These are phyloP conservation scores for Trypanosoma boissoni DNA, from an alignment of 208 protist species.

Conservation along the genomic window DNA sequence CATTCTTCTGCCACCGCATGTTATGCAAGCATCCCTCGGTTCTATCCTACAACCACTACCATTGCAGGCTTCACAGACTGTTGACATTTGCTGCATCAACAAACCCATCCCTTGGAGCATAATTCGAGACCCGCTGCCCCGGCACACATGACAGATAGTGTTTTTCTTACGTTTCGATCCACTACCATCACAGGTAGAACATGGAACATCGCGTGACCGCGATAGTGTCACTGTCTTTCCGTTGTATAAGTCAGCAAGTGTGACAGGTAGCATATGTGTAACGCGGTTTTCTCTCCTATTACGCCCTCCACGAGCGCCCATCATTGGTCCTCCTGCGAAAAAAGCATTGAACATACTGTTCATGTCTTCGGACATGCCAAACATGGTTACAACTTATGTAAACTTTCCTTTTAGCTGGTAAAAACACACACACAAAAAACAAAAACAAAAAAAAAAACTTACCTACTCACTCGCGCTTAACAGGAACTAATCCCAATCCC, in stretches of 20 bases:
- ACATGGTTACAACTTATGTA: conserved; percentile 23
- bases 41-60: conserved; percentile 86
- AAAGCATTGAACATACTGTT: conserved; percentile 32
- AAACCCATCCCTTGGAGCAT: conserved; percentile 93
- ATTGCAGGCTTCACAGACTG: conserved; percentile 86
- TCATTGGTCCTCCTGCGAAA: conserved; percentile 12
- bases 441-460: conserved; percentile 21
- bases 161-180: conserved; percentile 39
- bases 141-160: conserved; percentile 76
- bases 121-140: conserved; percentile 88
- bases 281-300: conserved; percentile 25
- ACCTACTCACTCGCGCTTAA: too few species aligned
- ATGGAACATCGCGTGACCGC: conserved; percentile 42
- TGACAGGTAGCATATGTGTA: conserved; percentile 43
- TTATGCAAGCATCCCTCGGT: conserved; percentile 85
- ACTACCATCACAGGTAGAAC: conserved; percentile 57
- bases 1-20: conserved; percentile 92
- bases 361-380: conserved; percentile 37
- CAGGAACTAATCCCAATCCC: too few species aligned
- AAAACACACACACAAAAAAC: neutral
- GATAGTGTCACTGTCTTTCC: conserved; percentile 58
- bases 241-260: conserved; percentile 79
- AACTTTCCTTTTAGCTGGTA: neutral
- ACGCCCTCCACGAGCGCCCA: conserved; percentile 9
- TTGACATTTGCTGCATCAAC: conserved; percentile 94